These are phyloP conservation scores for Solanum aculeatissimum DNA, from an alignment of 305 asterid species.

Conservation along the genomic window DNA sequence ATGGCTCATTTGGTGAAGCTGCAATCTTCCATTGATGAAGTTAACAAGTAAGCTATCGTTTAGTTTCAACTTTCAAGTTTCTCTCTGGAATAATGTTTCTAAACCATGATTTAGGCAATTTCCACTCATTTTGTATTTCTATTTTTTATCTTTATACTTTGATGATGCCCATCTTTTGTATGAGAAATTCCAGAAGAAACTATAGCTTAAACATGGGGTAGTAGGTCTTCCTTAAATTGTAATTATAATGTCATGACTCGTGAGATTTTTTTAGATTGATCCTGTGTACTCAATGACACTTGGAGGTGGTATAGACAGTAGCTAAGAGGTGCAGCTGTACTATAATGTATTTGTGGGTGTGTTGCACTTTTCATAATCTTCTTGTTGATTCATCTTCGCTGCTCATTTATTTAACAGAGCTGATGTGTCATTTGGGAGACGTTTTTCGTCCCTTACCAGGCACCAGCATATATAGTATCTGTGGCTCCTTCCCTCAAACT, in stretches of 20 bases:
- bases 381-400: neutral
- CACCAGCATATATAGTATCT: neutral
- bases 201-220: neutral
- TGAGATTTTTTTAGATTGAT: neutral
- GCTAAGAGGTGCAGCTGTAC: neutral
- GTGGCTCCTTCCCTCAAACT: neutral
- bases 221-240: neutral
- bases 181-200: neutral
- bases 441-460: neutral
- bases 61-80: neutral
- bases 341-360: neutral
- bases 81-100: slow-evolving; percentile 2
- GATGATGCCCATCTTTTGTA: neutral
- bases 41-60: slow-evolving; percentile 48
- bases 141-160: neutral
- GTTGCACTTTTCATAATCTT: neutral
- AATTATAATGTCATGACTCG: neutral
- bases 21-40: slow-evolving; percentile 79
- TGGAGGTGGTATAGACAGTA: neutral
- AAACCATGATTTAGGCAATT: neutral
- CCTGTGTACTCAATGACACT: neutral
- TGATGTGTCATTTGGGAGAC: neutral
- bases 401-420: neutral
- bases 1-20: slow-evolving; percentile 86
- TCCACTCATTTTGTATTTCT: neutral